These are phyloP conservation scores for Malassezia obtusa DNA, from an alignment of 1,284 basidiomycete species.

Conservation along the genomic window DNA sequence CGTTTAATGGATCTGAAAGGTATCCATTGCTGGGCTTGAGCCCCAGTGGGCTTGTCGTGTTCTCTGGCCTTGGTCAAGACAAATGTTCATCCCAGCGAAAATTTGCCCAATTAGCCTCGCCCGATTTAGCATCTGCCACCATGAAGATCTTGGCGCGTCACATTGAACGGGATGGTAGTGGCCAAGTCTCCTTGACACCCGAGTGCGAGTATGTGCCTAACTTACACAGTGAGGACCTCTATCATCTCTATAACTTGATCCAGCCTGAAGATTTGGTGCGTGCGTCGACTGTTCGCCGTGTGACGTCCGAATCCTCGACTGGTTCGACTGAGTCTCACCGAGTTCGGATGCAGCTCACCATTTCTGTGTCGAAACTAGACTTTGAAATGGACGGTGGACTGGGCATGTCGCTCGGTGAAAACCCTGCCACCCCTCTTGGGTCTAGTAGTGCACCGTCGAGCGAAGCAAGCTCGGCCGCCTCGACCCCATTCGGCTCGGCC, in stretches of 20 bases:
- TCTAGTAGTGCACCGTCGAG: constrained; percentile 16
- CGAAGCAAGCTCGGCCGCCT: constrained; percentile 15
- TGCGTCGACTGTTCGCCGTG: constrained; percentile 72
- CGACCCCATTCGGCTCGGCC: constrained; percentile 26
- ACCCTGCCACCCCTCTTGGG: not conserved
- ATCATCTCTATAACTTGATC: constrained; percentile 98
- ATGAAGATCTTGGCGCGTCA: constrained; percentile 45
- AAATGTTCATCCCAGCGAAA: too few species aligned
- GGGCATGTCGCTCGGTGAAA: constrained; percentile 2
- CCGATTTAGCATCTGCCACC: not conserved
- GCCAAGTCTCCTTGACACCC: constrained; percentile 36
- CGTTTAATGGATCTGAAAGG: too few species aligned
- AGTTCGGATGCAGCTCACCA: constrained; percentile 71
- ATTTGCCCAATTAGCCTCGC: not conserved
- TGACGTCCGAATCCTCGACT: constrained; percentile 67
- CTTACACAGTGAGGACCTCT: constrained; percentile 72
- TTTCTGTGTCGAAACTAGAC: constrained; percentile 61
- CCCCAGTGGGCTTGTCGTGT: too few species aligned
- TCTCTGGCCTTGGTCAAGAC: too few species aligned
- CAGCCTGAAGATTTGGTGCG: constrained; percentile 67
- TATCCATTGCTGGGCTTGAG: too few species aligned
- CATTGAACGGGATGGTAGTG: constrained; percentile 45
- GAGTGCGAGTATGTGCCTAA: constrained; percentile 41
- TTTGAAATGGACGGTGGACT: constrained; percentile 34
- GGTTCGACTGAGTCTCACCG: constrained; percentile 88